phyloP scores from a whole-genome alignment of 495 filamentous ascomycete species.

The Xylaria intraflava region DNA sequence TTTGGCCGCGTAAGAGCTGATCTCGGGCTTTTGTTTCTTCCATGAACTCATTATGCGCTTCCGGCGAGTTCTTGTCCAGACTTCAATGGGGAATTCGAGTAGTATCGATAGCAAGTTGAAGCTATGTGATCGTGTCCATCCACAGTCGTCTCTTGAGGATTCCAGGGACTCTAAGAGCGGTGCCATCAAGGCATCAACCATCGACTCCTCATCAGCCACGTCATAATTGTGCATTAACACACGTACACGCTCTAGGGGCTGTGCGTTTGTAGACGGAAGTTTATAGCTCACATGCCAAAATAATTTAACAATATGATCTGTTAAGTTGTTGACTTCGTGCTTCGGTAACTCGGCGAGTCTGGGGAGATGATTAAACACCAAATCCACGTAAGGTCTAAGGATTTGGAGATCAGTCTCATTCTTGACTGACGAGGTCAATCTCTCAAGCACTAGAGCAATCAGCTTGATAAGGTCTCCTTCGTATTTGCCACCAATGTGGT shows the following conservation, averaged over 20 bases:
- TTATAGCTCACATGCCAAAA: conserved; percentile 16
- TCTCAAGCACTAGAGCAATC: conserved; percentile 28
- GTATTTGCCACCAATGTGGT: conserved; percentile 27
- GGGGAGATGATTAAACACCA: conserved; percentile 22
- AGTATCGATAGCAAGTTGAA: conserved; percentile 11
- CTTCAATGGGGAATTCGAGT: conserved; percentile 17
- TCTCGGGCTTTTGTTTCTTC: conserved; percentile 20
- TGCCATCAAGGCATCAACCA: conserved; percentile 22
- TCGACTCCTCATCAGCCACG: conserved; percentile 22
- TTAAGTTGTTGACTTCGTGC: conserved; percentile 12
- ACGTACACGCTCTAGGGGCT: conserved; percentile 6
- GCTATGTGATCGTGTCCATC: conserved; percentile 21
- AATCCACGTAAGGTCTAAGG: conserved; percentile 15
- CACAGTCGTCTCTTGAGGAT: conserved; percentile 10
- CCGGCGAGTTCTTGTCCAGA: conserved; percentile 28
- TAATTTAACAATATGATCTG: conserved; percentile 17
- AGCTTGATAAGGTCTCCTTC: conserved; percentile 28
- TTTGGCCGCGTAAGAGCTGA: conserved; percentile 11
- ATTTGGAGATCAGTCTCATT: conserved; percentile 5
- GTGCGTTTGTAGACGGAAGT: not conserved
- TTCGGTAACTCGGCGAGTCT: conserved; percentile 17
- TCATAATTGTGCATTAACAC: conserved; percentile 20
- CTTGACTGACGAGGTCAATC: conserved; percentile 18
- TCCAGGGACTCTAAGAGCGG: conserved; percentile 19
- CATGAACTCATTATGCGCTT: conserved; percentile 33